Evolutionary conservation across 2,329 filamentous ascomycete genomes (phyloP).

Genomic region (Fusarium miscanthi): DNA sequence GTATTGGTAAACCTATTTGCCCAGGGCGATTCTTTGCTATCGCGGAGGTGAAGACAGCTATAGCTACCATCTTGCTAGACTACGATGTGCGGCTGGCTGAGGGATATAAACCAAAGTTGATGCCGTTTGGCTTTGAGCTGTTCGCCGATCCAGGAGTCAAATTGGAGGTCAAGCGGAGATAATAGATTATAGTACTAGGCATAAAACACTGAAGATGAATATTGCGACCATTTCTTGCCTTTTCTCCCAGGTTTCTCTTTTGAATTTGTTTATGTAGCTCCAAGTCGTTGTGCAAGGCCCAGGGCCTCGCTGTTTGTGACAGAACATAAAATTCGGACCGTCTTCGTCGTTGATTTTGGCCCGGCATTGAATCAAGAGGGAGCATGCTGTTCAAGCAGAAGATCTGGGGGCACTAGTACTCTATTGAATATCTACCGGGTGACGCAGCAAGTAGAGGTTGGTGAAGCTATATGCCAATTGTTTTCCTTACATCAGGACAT

Average conservation of each 20-base stretch:
- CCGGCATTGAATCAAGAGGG: too few relatives aligned
- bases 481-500: too few relatives aligned
- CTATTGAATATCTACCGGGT: too few relatives aligned
- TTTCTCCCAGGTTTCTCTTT: too few relatives aligned
- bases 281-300: too few relatives aligned
- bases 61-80: not conserved
- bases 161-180: not conserved
- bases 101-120: not conserved
- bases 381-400: too few relatives aligned
- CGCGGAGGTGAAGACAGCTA: not conserved
- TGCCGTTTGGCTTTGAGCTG: not conserved
- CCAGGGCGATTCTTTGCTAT: not conserved
- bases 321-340: too few relatives aligned
- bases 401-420: too few relatives aligned
- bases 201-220: rapidly evolving
- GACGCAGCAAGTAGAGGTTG: too few relatives aligned
- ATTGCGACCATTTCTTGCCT: not conserved
- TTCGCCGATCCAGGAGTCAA: not conserved
- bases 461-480: too few relatives aligned
- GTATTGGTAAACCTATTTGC: not conserved
- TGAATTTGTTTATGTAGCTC: rapidly evolving
- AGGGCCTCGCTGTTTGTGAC: too few relatives aligned
- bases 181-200: not conserved
- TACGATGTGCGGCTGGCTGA: not conserved
- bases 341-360: too few relatives aligned